A percentile compares a stretch with the other conserved stretches of the same genome.
These are phyloP conservation scores for Saccharomycopsis amapae DNA, from an alignment of 805 yeast species.

Conservation along the genomic window DNA sequence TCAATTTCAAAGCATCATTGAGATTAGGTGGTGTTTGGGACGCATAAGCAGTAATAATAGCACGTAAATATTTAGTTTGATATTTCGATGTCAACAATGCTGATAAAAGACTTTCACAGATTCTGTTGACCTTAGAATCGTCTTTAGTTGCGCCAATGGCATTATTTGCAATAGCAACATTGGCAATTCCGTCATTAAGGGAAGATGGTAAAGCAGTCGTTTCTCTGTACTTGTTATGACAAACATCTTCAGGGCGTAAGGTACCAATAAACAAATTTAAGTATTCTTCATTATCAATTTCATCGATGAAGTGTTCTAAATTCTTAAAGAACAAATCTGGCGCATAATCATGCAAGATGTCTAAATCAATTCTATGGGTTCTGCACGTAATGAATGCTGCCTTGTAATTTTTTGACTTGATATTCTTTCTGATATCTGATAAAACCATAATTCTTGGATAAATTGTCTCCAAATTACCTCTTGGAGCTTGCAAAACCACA, in stretches of 20 bases:
- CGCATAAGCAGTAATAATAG: slow-evolving; percentile 85
- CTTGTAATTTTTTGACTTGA: slow-evolving; percentile 48
- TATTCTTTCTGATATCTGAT: slow-evolving; percentile 68
- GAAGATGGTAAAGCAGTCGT: slow-evolving; percentile 32
- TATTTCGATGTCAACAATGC: slow-evolving; percentile 43
- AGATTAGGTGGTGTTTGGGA: slow-evolving; percentile 86
- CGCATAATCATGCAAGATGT: slow-evolving; percentile 80
- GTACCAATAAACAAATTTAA: slow-evolving; percentile 84
- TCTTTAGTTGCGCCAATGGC: slow-evolving; percentile 27
- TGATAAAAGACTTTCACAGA: slow-evolving; percentile 63
- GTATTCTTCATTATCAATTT: slow-evolving; percentile 65
- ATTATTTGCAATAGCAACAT: background rate
- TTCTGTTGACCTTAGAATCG: slow-evolving; percentile 58
- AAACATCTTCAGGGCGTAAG: slow-evolving; percentile 78
- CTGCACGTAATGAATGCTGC: slow-evolving; percentile 82
- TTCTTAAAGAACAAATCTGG: slow-evolving; percentile 62
- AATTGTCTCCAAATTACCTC: slow-evolving; percentile 94
- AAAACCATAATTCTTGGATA: slow-evolving; percentile 89
- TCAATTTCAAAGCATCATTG: slow-evolving; percentile 60
- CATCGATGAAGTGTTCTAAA: slow-evolving; percentile 58
- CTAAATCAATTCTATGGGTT: slow-evolving; percentile 85
- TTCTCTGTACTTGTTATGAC: slow-evolving; percentile 73
- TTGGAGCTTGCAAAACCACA: slow-evolving; percentile 84
- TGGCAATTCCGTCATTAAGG: background rate
- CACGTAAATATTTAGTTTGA: slow-evolving; percentile 55